phyloP scores from a whole-genome alignment of 768 basidiomycete genomes.

The Xerocomus spinulosus region DNA sequence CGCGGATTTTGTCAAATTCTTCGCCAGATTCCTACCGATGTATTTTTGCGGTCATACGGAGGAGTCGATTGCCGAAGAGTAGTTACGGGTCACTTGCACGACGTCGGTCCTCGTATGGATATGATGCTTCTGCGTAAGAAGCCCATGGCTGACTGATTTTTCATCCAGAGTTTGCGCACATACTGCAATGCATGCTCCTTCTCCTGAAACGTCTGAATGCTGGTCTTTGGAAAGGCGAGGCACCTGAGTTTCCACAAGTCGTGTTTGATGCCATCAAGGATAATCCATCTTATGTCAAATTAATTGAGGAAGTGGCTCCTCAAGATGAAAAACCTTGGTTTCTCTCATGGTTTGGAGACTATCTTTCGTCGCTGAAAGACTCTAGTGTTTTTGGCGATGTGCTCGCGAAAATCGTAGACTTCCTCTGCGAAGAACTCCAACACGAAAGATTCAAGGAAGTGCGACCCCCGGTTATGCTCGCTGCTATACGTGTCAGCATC shows the following conservation, averaged over 20 bases:
- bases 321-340: conserved; percentile 41
- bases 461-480: conserved; percentile 55
- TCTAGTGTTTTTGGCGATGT: conserved; percentile 52
- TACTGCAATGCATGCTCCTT: conserved; percentile 55
- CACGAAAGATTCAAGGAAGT: conserved; percentile 63
- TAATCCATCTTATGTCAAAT: conserved; percentile 53
- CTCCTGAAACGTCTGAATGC: conserved; percentile 54
- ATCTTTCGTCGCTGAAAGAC: conserved; percentile 52
- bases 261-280: conserved; percentile 82
- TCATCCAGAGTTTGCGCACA: conserved; percentile 51
- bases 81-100: conserved; percentile 59
- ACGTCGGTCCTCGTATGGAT: conserved; percentile 55
- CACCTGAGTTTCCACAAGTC: conserved; percentile 67
- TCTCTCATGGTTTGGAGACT: conserved; percentile 62
- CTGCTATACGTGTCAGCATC: conserved; percentile 58
- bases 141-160: conserved; percentile 1
- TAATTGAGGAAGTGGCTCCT: conserved; percentile 37
- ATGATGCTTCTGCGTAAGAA: conserved; percentile 9
- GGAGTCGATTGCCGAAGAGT: conserved; percentile 46
- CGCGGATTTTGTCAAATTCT: conserved; percentile 40
- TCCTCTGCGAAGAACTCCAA: conserved; percentile 78
- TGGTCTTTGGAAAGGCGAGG: conserved; percentile 66
- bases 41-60: conserved; percentile 32
- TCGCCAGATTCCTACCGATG: conserved; percentile 49
- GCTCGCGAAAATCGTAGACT: conserved; percentile 67